A percentile compares a stretch with the other conserved stretches of the same genome.
These are phyloP conservation scores for Coffea humblotiana DNA, from an alignment of 305 asterid genomes.

Conservation along the genomic window DNA sequence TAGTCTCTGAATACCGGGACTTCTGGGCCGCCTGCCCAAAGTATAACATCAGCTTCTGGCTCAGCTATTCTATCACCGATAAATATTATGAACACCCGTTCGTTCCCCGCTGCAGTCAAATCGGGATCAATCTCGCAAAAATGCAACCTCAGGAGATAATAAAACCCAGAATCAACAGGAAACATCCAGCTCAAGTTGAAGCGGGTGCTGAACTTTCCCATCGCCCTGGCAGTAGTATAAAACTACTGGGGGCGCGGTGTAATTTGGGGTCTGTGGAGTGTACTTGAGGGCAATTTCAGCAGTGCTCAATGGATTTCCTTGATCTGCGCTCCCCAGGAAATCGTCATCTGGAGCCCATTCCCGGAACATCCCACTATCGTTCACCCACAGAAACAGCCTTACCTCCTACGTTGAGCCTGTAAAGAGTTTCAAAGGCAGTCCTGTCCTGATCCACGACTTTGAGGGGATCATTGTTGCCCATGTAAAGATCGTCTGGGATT, in stretches of 20 bases:
- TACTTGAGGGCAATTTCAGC: conserved; percentile 15
- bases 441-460: too few relatives aligned
- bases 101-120: background rate
- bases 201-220: background rate
- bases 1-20: conserved; percentile 44
- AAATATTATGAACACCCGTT: conserved; percentile 28
- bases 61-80: conserved; percentile 23
- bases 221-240: conserved; percentile 38
- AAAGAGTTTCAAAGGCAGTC: conserved; percentile 39
- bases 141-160: conserved; percentile 53
- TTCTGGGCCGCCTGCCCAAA: conserved; percentile 22
- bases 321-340: background rate
- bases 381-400: too few relatives aligned
- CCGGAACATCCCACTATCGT: conserved; percentile 41
- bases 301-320: conserved; percentile 10
- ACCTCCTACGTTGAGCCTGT: conserved; percentile 2
- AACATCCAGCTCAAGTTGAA: conserved; percentile 40
- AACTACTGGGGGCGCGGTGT: conserved; percentile 42
- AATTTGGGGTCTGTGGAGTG: conserved; percentile 26
- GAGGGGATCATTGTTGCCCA: conserved; percentile 26
- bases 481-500: too few relatives aligned
- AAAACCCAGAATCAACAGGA: conserved; percentile 45
- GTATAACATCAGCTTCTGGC: background rate
- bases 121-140: conserved; percentile 41
- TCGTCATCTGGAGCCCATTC: conserved; percentile 31